Percentiles rank a stretch among this genome's conserved stretches.
Conservation (phyloP, 257 asterid species). For the Agastache rugosa region DNA sequence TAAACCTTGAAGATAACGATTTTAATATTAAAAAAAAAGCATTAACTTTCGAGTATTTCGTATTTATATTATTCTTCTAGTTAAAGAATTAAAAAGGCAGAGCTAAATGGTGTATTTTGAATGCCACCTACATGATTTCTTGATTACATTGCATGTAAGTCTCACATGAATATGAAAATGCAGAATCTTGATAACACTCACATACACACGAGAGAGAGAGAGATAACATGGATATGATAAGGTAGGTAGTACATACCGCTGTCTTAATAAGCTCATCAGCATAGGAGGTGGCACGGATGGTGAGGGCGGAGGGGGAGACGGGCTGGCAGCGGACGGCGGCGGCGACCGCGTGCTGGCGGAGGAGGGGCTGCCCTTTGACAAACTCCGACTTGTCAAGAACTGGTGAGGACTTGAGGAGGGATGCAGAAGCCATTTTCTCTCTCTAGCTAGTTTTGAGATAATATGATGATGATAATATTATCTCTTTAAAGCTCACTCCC, state of each 20-base stretch:
- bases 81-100: no score
- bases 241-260: slow-evolving; percentile 27
- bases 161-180: not conserved
- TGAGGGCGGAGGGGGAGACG: slow-evolving; percentile 33
- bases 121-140: not conserved
- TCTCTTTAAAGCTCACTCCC: slow-evolving; percentile 30
- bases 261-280: slow-evolving; percentile 44
- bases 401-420: slow-evolving; percentile 69
- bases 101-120: not conserved
- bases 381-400: slow-evolving; percentile 72
- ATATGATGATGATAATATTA: slow-evolving; percentile 13
- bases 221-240: no score
- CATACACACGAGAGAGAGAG: not conserved
- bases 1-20: no score
- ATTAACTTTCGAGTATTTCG: no score
- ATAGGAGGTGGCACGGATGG: slow-evolving; percentile 42
- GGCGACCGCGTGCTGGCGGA: slow-evolving; percentile 36
- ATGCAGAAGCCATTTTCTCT: slow-evolving; percentile 66
- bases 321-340: slow-evolving; percentile 41
- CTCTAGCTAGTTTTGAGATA: not conserved
- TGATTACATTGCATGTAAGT: slow-evolving; percentile 5
- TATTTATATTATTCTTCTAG: no score
- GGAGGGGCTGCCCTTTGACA: slow-evolving; percentile 48
- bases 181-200: not conserved
- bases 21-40: no score